These are phyloP conservation scores for Metschnikowia borealis DNA, from an alignment of 805 yeast species.

Conservation along the genomic window DNA sequence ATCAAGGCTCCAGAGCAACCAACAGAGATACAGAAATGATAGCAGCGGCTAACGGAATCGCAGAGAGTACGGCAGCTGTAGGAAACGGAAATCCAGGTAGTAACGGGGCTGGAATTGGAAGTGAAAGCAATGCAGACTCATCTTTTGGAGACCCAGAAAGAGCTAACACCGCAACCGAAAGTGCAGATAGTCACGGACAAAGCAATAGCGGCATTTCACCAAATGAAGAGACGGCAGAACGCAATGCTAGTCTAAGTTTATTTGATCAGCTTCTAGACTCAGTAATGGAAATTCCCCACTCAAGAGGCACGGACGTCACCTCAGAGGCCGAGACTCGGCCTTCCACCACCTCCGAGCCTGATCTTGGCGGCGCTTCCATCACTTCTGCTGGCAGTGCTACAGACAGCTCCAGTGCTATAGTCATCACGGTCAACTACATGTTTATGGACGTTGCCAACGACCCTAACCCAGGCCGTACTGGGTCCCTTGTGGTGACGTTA, in stretches of 20 bases:
- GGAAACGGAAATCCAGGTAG: too few relatives aligned
- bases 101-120: too few relatives aligned
- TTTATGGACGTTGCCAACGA: constrained; percentile 40
- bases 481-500: constrained; percentile 58
- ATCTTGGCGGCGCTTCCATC: constrained; percentile 6
- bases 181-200: too few relatives aligned
- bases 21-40: not conserved
- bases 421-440: constrained; percentile 42
- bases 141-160: too few relatives aligned
- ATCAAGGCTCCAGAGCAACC: too few relatives aligned
- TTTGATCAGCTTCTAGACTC: constrained; percentile 15
- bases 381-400: constrained; percentile 8
- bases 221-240: not conserved
- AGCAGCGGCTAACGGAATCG: not conserved
- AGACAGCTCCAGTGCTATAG: constrained; percentile 31
- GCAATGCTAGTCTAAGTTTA: constrained; percentile 2
- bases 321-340: not conserved
- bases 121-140: not conserved
- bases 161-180: too few relatives aligned
- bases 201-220: not conserved
- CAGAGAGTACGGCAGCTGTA: not conserved
- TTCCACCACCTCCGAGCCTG: constrained; percentile 1
- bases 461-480: constrained; percentile 41
- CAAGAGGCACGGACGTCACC: not conserved
- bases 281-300: constrained; percentile 6